phyloP scores from a whole-genome alignment of 305 asterid species.

The Fraxinus platypoda region DNA sequence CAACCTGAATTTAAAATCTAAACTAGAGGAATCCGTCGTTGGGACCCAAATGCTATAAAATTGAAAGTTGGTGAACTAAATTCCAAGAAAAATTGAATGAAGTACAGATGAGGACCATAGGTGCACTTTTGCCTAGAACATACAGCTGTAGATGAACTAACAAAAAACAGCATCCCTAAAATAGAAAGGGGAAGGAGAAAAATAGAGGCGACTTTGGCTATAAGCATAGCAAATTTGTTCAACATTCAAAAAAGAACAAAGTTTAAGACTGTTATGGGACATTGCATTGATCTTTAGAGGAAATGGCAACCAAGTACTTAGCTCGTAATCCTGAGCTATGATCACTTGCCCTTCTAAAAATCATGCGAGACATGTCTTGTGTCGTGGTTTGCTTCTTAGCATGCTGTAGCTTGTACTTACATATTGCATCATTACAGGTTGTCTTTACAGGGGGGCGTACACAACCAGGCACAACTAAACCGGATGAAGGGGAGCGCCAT shows the following conservation, averaged over 20 bases:
- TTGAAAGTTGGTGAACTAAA: not conserved
- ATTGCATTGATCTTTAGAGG: not conserved
- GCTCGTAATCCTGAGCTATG: not conserved
- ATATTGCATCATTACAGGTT: slow-evolving; percentile 49
- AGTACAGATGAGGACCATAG: not conserved
- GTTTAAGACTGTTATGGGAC: not conserved
- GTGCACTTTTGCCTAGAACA: not conserved
- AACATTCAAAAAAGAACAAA: not conserved
- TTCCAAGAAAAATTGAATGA: not conserved
- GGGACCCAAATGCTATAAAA: not conserved
- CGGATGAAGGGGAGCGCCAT: slow-evolving; percentile 97
- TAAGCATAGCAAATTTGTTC: not conserved
- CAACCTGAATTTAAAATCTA: not conserved
- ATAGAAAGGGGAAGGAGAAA: not conserved
- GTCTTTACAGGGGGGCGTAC: slow-evolving; percentile 91
- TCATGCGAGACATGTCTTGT: not conserved
- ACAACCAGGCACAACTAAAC: slow-evolving; percentile 95
- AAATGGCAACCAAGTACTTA: not conserved
- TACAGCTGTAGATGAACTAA: not conserved
- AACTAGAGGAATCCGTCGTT: not conserved
- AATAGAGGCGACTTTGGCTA: not conserved
- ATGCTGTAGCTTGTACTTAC: slow-evolving; percentile 7
- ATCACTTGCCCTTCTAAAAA: not conserved
- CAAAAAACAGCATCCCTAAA: not conserved
- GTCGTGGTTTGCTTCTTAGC: not conserved